Evolutionary conservation across 805 yeast genomes (phyloP), one percentile per base, ranked within the genome.

Genomic region (Metschnikowia baotianmanensis): DNA sequence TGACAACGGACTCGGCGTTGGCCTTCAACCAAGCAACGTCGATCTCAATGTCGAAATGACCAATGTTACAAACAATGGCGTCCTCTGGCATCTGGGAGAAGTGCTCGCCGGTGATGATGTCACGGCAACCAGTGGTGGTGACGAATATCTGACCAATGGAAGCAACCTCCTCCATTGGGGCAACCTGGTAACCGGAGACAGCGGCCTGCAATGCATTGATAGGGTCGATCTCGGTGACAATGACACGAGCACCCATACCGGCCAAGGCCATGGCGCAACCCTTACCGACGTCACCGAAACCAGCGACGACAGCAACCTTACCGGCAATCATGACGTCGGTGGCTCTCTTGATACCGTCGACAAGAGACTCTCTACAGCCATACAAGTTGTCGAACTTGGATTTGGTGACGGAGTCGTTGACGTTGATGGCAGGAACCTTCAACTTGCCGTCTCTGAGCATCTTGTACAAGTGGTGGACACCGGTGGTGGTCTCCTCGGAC

Each of bases 261-360:
- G 87, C 84, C 63, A 93, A 82, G 55, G 99, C 96, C 87, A 89
- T 85, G 69, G 96, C 97, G 82, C 99, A 91, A 72, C 99, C 99
- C 78, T 91, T 91, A 78, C 99, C 99, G 65, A 91, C 99, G 69
- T 91, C 99, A 82, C 99, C 99, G 78, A 83, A 91, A 75, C 99
- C 99, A 50, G 96, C 97, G 61, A 91, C 98, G 60, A 91, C 95
- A 49, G 98, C 96, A 65, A 87, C 93, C 79, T 91, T 91, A 77
- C 99, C 99, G 57, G 97, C 98, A 65, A 91, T 84, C 98, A 91
- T 93, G 60, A 91, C 98, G 65, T 91, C 99, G 64, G 99, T 91
- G 70, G 98, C 99, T 78, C 98, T 88, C 84, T 91, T 91, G 72
- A 91, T 91, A 78, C 99, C 99, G 74, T 91, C 99, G 56, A 91